Evolutionary conservation across 2,329 filamentous ascomycete species (phyloP).

Genomic region (Grosmannia penicillata): DNA sequence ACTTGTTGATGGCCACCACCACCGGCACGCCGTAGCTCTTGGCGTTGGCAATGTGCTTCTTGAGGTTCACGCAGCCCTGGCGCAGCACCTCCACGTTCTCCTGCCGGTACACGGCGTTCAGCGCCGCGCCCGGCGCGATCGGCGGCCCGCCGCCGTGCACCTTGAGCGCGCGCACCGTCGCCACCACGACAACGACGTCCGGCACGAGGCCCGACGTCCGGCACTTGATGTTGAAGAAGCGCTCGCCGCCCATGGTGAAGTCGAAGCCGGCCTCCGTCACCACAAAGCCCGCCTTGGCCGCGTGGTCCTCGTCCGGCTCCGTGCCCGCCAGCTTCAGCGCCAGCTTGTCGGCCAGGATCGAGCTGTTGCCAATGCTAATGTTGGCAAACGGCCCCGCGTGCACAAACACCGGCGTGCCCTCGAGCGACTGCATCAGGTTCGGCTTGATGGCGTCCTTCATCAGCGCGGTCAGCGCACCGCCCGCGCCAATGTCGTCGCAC

Average conservation of each 20-base stretch:
- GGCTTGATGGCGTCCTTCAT: slow-evolving; percentile 99
- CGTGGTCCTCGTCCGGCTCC: slow-evolving; percentile 75
- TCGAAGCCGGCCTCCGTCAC: slow-evolving; percentile 97
- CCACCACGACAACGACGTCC: slow-evolving; percentile 88
- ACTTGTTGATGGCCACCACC: slow-evolving; percentile 94
- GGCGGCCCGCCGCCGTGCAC: slow-evolving; percentile 94
- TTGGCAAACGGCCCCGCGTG: slow-evolving; percentile 97
- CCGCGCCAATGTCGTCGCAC: slow-evolving; percentile 86
- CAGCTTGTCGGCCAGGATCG: slow-evolving; percentile 86
- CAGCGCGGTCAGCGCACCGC: slow-evolving; percentile 80
- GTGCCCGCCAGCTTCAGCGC: slow-evolving; percentile 92
- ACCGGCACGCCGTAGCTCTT: slow-evolving; percentile 82
- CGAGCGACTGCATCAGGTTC: slow-evolving; percentile 95
- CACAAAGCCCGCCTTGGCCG: slow-evolving; percentile 76
- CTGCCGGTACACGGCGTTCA: slow-evolving; percentile 78
- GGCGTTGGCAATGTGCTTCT: slow-evolving; percentile 89
- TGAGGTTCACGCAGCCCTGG: slow-evolving; percentile 81
- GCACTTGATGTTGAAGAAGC: slow-evolving; percentile 99
- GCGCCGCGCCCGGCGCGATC: slow-evolving; percentile 70
- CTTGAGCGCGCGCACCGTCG: slow-evolving; percentile 89
- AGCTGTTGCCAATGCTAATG: slow-evolving; percentile 94
- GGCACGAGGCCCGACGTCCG: slow-evolving; percentile 83
- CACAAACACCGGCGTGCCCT: slow-evolving; percentile 94
- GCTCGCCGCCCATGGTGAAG: slow-evolving; percentile 98
- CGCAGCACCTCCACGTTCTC: slow-evolving; percentile 90